A percentile compares a stretch with the other conserved stretches of the same genome.
These are phyloP conservation scores for Penicillium sp. DNA, from an alignment of 2,329 filamentous ascomycete species.

Conservation along the genomic window DNA sequence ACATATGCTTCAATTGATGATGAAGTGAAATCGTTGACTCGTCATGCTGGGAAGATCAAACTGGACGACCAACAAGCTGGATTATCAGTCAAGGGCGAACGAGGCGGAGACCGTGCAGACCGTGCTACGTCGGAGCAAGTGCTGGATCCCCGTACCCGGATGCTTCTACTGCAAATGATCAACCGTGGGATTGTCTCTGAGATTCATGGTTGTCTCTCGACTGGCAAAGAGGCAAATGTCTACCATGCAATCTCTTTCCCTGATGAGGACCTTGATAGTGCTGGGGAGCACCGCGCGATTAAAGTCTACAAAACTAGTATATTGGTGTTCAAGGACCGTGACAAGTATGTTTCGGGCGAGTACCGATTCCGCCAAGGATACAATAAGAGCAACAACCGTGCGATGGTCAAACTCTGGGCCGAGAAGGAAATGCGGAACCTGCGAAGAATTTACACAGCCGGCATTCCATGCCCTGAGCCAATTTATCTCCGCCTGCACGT, in stretches of 20 bases:
- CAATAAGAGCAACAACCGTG: conserved; percentile 88
- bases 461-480: conserved; percentile 86
- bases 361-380: conserved; percentile 85
- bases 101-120: conserved; percentile 69
- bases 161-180: conserved; percentile 94
- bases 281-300: conserved; percentile 70
- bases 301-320: conserved; percentile 99
- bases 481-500: conserved; percentile 88
- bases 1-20: conserved; percentile 76
- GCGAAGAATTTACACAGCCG: conserved; percentile 72
- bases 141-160: conserved; percentile 84
- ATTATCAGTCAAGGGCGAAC: conserved; percentile 45
- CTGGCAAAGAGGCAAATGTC: conserved; percentile 96
- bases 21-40: conserved; percentile 75
- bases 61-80: conserved; percentile 60
- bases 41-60: conserved; percentile 78
- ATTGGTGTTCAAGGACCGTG: conserved; percentile 93
- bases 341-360: conserved; percentile 92
- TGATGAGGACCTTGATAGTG: conserved; percentile 45
- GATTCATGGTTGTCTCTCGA: conserved; percentile 90
- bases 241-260: conserved; percentile 74
- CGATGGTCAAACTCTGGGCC: conserved; percentile 98
- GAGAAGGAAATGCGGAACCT: conserved; percentile 98
- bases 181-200: conserved; percentile 84
- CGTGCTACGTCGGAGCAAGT: conserved; percentile 93